Percentiles rank a stretch among this genome's conserved stretches.
phyloP scores from a whole-genome alignment of 371 early-diverging fungal genomes.

The Mucor indicus region DNA sequence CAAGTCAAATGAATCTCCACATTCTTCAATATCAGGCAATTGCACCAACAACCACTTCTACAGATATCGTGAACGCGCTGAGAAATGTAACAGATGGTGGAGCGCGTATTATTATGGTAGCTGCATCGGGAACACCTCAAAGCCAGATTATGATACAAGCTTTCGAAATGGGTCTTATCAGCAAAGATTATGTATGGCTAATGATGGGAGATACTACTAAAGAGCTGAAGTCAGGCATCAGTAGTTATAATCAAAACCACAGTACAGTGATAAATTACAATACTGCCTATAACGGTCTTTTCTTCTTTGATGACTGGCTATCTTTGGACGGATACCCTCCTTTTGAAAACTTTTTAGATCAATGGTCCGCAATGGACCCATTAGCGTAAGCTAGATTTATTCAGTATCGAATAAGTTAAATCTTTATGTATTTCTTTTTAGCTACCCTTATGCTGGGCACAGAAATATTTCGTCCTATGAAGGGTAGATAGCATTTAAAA shows the following conservation, averaged over 20 bases:
- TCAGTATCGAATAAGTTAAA: too few relatives aligned
- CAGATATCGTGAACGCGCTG: conserved; percentile 20
- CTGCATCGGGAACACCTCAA: conserved; percentile 29
- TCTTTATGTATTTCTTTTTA: conserved; percentile 14
- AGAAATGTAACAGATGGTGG: conserved; percentile 31
- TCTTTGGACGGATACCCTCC: conserved; percentile 51
- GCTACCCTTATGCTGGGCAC: conserved; percentile 58
- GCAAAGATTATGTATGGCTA: conserved; percentile 53
- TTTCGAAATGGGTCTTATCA: conserved; percentile 26
- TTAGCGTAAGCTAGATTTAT: too few relatives aligned
- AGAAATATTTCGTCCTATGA: conserved; percentile 57
- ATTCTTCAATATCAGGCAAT: conserved; percentile 39
- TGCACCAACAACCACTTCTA: conserved; percentile 8
- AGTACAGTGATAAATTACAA: conserved; percentile 24
- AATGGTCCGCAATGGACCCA: conserved; percentile 48
- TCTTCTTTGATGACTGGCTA: conserved; percentile 57
- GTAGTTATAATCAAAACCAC: conserved; percentile 20
- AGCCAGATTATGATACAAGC: conserved; percentile 34
- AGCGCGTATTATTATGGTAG: conserved; percentile 44
- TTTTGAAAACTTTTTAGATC: conserved; percentile 50
- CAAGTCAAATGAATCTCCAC: conserved; percentile 29
- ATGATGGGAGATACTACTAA: conserved; percentile 43
- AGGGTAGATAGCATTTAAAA: too few relatives aligned
- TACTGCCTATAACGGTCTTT: conserved; percentile 43
- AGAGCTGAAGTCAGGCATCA: conserved; percentile 20